These are phyloP conservation scores for Colletotrichum sp. DNA, from an alignment of 2,329 filamentous ascomycete species.

Conservation along the genomic window DNA sequence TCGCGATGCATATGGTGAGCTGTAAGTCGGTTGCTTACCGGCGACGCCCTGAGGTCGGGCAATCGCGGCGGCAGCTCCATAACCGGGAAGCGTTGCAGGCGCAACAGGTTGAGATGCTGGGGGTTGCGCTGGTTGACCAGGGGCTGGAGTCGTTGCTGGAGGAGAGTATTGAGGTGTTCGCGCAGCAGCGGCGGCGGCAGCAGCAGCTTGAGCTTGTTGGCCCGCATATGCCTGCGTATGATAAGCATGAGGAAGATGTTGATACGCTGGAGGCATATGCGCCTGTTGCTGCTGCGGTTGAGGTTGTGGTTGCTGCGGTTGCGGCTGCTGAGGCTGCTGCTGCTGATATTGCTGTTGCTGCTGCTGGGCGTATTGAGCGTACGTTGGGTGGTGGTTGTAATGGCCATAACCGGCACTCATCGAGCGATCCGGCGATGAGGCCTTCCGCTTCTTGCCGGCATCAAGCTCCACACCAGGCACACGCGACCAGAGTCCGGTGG, in stretches of 20 bases:
- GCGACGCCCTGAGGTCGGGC: conserved; percentile 24
- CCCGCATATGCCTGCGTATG: conserved; percentile 27
- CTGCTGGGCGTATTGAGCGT: conserved; percentile 26
- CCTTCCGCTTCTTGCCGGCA: conserved; percentile 66
- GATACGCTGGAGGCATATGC: conserved; percentile 39
- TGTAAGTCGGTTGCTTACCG: conserved; percentile 30
- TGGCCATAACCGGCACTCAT: conserved; percentile 38
- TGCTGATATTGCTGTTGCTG: conserved; percentile 24
- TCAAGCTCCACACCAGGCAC: conserved; percentile 64
- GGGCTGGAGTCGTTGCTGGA: conserved; percentile 10
- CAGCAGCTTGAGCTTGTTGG: neutral
- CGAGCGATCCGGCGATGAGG: conserved; percentile 55
- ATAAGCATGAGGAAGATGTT: conserved; percentile 39
- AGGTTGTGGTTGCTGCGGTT: conserved; percentile 20
- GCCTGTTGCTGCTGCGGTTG: conserved; percentile 25
- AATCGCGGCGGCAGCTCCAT: conserved; percentile 23
- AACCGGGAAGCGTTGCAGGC: conserved; percentile 28
- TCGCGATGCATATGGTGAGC: conserved; percentile 33
- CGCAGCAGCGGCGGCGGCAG: neutral
- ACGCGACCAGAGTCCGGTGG: conserved; percentile 61
- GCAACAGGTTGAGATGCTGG: conserved; percentile 28
- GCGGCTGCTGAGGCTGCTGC: conserved; percentile 28
- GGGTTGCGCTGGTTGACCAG: conserved; percentile 23
- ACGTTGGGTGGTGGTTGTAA: conserved; percentile 30
- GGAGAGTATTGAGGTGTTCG: conserved; percentile 22